These are phyloP conservation scores for Penicillium tannophilum DNA, from an alignment of 495 filamentous ascomycete species.

Conservation along the genomic window DNA sequence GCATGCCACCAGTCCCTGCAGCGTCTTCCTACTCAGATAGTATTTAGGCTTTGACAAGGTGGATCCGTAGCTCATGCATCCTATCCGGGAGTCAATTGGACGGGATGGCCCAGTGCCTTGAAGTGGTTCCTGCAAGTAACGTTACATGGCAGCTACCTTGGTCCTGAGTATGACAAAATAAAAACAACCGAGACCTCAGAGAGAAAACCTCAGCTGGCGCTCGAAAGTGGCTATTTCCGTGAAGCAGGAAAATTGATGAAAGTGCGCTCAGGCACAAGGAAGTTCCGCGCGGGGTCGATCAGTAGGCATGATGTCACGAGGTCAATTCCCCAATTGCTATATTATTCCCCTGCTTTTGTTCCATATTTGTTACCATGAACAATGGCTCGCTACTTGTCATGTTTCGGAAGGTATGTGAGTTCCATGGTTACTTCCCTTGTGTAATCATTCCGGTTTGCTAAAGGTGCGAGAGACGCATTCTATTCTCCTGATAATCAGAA, in stretches of 20 bases:
- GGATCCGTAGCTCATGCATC: slow-evolving; percentile 8
- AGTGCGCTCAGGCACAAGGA: background rate
- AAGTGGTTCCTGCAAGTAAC: slow-evolving; percentile 23
- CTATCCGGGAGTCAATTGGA: slow-evolving; percentile 18
- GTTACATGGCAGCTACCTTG: slow-evolving; percentile 23
- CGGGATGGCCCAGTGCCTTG: slow-evolving; percentile 5
- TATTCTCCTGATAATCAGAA: background rate
- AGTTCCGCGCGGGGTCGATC: background rate
- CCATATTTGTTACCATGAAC: background rate
- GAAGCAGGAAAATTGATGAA: background rate
- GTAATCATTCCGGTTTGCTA: background rate
- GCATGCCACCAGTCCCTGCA: slow-evolving; percentile 15
- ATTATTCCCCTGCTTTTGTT: background rate
- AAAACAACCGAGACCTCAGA: background rate
- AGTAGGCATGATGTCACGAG: background rate
- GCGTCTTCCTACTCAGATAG: background rate
- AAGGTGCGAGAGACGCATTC: background rate
- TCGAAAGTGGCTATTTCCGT: background rate
- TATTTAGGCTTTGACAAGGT: background rate
- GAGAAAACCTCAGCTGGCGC: background rate
- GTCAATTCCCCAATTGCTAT: background rate
- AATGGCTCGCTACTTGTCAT: slow-evolving; percentile 4
- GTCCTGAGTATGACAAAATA: background rate
- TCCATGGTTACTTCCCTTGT: slow-evolving; percentile 3
- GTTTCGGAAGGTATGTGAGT: background rate